Base-by-base conservation (phyloP, 352 stramenopile genomes). In the Globisporangium apiculatum region DNA sequence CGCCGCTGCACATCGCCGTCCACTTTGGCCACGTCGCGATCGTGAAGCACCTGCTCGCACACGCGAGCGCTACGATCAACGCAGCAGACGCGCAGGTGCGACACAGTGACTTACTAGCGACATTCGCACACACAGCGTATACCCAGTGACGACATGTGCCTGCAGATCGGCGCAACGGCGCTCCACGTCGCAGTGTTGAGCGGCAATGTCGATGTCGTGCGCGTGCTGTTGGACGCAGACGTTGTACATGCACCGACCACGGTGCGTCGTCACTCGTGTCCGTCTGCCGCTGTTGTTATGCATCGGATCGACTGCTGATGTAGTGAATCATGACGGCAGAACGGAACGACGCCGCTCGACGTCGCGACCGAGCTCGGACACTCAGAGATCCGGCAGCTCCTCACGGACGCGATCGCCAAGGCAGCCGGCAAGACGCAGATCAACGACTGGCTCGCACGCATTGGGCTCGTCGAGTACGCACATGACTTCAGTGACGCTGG, bases 391-490 rank as follows among this genome's bases (percentile, higher is more conserved):
- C 49, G 51, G 15, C 50, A 74, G 18, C 17, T 82, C 9, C 63
- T 87, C 12, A 47, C 76, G 0, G 61, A 81, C 36, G 62, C 83
- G 55, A 43, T 66, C 31, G 53, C 71, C 61, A 68, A 72, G 57
- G 47, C 54, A 58, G 11, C 64, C 36, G 41, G 51, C 46, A 46
- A 71, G 64, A 60, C 71, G 17, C 64, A 78, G 42, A 68, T 94
- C 48, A 61, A 65, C 12, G 72, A 71, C 37, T 93, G 83, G 83
- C 72, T 94, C 50, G 75, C 77, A 24, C 79, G 69, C 17, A 89
- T 94, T 41, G 81, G 80, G 0, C 60, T 94, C 18, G 72, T 88
- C 50, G 64, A 87, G 67, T 89, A 91, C 57, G 65, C 72, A 0
- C 31, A 59, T 0, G 51, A 56, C 2, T 79, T 91, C 41, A 61